A percentile compares a stretch with the other conserved stretches of the same genome.
Conservation (phyloP, 306 rosid species). For the Quercus robur region DNA sequence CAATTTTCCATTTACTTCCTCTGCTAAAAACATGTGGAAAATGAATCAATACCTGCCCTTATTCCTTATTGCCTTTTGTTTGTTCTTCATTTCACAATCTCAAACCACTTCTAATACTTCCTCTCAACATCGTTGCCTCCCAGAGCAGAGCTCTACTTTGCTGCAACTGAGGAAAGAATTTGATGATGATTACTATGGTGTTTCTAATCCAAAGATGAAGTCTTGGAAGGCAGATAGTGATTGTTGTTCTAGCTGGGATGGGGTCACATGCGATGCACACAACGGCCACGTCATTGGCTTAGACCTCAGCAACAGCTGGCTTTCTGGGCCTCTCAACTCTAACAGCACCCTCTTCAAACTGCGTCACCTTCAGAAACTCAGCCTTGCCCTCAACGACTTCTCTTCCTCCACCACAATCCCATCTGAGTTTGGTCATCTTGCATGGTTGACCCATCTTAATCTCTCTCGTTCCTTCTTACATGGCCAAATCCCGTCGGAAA, state of each 20-base stretch:
- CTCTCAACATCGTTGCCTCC: too few species aligned
- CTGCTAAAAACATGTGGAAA: too few species aligned
- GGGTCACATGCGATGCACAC: not conserved
- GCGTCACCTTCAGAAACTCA: slow-evolving; percentile 13
- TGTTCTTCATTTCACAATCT: too few species aligned
- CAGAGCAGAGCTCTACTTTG: too few species aligned
- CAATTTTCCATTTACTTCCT: too few species aligned
- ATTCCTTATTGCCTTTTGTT: too few species aligned
- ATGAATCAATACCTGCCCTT: too few species aligned
- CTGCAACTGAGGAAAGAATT: too few species aligned
- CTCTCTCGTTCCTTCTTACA: not conserved
- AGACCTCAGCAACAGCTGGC: slow-evolving; percentile 7
- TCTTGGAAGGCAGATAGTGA: slow-evolving; percentile 12
- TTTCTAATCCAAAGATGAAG: not conserved
- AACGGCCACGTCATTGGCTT: slow-evolving; percentile 13
- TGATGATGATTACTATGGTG: too few species aligned
- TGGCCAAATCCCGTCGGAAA: too few species aligned
- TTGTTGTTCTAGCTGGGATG: slow-evolving; percentile 22
- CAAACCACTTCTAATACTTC: too few species aligned
- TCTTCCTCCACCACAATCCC: not conserved
- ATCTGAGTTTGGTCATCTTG: slow-evolving; percentile 9
- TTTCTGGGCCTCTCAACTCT: slow-evolving; percentile 7
- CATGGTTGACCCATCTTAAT: slow-evolving; percentile 7
- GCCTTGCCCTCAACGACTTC: slow-evolving; percentile 17
- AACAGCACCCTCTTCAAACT: slow-evolving; percentile 14